Evolutionary conservation across 164 flowering plant species (phyloP), one percentile per base, ranked within the genome.

Genomic region (Hamamelis virginiana): DNA sequence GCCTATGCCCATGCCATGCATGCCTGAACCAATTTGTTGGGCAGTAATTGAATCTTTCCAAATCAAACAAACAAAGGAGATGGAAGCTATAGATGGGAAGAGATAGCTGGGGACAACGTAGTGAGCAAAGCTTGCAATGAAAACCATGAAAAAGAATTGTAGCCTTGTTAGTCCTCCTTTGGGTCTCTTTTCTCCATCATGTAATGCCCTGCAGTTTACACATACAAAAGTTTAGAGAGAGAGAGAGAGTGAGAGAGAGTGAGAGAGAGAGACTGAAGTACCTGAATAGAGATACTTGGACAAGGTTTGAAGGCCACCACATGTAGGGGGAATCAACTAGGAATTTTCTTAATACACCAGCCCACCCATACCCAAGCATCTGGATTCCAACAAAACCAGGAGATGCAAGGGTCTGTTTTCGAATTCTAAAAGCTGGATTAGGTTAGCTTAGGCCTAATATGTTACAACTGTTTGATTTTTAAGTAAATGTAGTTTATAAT

Each of bases 281-380:
- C 83, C 81, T 80, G 67, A 81, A 81, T 1, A 82, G 80, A 44
- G 83, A 77, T 66, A 80, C 80, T 27, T 73, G 77, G 23, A 82
- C 82, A 44, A 83, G 62, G 52, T 71, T 78, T 18, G 71, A 43
- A 8, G 83, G 81, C 80, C 81, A 78, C 81, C 81, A 81, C 77
- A 80, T 81, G 52, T 83, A 83, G 41, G 89, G 82, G 0, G 83
- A 79, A 33, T 82, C 81, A 5, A 82, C 85, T 0, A 82, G 78
- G 69, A 45, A 77, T 41, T 70, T 83, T 60, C 88, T 71, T 74
- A 86, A 86, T 1, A 86, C 0, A 8, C 92, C 95, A 69, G 91
- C 95, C 88, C 88, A 90, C 12, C 95, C 95, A 76, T 86, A 90
- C 1, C 92, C 92, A 59, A 88, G 85, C 83, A 85, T 33, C 86